Percentiles rank a stretch among this genome's conserved stretches.
Conservation (phyloP, 257 asterid genomes). For the Mitragyna speciosa region DNA sequence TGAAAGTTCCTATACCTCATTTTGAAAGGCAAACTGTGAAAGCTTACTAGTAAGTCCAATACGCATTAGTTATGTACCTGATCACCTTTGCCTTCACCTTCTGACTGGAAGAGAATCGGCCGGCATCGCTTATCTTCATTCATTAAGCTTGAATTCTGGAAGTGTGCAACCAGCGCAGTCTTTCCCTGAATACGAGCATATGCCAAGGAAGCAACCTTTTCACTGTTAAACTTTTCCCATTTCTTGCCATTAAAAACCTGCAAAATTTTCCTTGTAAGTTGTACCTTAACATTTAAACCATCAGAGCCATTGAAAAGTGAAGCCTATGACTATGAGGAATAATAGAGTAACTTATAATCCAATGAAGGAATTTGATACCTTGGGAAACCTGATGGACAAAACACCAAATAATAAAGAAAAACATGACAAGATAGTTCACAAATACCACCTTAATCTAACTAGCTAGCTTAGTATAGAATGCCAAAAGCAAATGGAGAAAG, state of each 20-base stretch:
- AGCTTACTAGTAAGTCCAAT: not conserved
- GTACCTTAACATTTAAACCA: not conserved
- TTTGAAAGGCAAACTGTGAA: not conserved
- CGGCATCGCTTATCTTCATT: conserved; percentile 93
- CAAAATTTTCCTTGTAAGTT: not conserved
- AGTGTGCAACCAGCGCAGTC: conserved; percentile 72
- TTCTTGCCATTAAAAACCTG: conserved; percentile 93
- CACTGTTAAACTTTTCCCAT: conserved; percentile 97
- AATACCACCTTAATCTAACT: not conserved
- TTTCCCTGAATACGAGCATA: conserved; percentile 95
- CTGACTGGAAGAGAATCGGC: conserved; percentile 79
- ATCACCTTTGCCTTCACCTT: conserved; percentile 64
- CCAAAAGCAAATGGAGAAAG: not conserved
- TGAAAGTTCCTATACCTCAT: not conserved
- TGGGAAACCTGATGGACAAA: not conserved
- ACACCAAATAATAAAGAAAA: not conserved
- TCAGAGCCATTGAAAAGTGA: not conserved
- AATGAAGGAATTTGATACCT: not conserved
- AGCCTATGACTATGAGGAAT: not conserved
- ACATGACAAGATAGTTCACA: not conserved
- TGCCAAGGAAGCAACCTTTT: conserved; percentile 91
- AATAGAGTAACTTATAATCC: not conserved
- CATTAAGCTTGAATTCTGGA: conserved; percentile 96
- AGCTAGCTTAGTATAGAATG: not conserved
- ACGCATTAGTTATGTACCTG: conserved; percentile 42